These are phyloP conservation scores for Candida ortonii DNA, from an alignment of 805 yeast genomes.

Conservation along the genomic window DNA sequence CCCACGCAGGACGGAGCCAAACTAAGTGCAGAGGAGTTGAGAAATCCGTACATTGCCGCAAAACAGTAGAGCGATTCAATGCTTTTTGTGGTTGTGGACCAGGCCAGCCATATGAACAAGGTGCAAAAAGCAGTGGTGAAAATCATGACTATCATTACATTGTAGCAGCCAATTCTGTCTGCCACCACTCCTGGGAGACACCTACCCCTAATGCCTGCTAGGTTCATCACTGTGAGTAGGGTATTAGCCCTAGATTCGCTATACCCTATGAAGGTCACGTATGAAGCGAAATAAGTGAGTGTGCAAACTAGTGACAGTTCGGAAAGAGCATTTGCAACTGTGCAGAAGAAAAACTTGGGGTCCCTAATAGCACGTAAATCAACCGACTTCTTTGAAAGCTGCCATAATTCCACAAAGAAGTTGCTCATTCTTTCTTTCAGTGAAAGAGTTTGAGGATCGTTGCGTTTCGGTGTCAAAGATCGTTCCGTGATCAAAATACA, in stretches of 20 bases:
- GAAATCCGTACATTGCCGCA: constrained; percentile 52
- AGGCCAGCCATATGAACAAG: constrained; percentile 55
- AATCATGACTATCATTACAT: constrained; percentile 39
- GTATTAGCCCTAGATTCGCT: constrained; percentile 36
- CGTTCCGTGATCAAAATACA: constrained; percentile 36
- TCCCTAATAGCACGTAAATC: constrained; percentile 39
- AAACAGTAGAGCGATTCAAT: constrained; percentile 44
- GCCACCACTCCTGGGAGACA: constrained; percentile 40
- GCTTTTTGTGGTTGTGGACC: constrained; percentile 33
- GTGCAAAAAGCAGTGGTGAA: constrained; percentile 36
- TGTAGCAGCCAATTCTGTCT: constrained; percentile 41
- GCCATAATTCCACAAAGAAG: neutral
- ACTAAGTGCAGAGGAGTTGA: constrained; percentile 54
- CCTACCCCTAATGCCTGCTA: constrained; percentile 39
- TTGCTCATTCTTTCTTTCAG: constrained; percentile 1
- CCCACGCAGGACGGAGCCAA: constrained; percentile 61
- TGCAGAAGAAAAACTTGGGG: constrained; percentile 35
- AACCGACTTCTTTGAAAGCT: constrained; percentile 25
- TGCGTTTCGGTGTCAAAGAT: neutral
- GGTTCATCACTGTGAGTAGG: constrained; percentile 39
- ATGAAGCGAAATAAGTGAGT: constrained; percentile 49
- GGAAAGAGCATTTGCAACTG: constrained; percentile 36
- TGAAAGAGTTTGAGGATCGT: constrained; percentile 10
- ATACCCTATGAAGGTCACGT: constrained; percentile 45
- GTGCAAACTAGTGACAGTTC: constrained; percentile 49